These are phyloP conservation scores for Fusarium anthophilum DNA, from an alignment of 2,329 filamentous ascomycete species.

Conservation along the genomic window DNA sequence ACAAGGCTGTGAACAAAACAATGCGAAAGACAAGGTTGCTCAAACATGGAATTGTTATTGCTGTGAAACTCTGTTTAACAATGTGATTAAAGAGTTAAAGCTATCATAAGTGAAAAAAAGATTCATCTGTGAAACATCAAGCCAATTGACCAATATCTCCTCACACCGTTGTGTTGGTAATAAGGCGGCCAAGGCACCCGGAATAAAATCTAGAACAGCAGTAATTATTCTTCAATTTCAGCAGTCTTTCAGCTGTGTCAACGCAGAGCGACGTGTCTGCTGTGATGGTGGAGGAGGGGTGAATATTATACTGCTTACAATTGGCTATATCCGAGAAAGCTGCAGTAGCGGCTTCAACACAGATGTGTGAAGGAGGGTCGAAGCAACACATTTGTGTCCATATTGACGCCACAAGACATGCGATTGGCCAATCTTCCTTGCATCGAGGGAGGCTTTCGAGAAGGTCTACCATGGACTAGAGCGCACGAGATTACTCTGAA, in stretches of 20 bases:
- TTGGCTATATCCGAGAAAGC: background rate
- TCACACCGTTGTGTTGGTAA: background rate
- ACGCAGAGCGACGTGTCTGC: background rate
- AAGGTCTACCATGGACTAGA: rapidly evolving
- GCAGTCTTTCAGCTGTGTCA: rapidly evolving
- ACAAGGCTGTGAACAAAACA: background rate
- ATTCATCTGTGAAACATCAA: background rate
- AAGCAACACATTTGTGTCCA: background rate
- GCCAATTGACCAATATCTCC: background rate
- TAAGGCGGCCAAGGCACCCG: background rate
- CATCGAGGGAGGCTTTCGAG: rapidly evolving
- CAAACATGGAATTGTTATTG: background rate
- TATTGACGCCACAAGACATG: rapidly evolving
- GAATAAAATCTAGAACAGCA: rapidly evolving
- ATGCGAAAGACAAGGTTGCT: background rate
- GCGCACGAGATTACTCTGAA: rapidly evolving
- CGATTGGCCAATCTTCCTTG: background rate
- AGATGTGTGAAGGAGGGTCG: background rate
- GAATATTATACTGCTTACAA: rapidly evolving
- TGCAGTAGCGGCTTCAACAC: background rate
- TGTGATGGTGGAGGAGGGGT: background rate
- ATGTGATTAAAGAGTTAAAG: rapidly evolving
- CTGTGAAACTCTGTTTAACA: rapidly evolving
- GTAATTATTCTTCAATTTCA: rapidly evolving
- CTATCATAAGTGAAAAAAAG: background rate